Base-by-base conservation (phyloP, 495 filamentous ascomycete genomes). In the Talaromyces trachyspermus region DNA sequence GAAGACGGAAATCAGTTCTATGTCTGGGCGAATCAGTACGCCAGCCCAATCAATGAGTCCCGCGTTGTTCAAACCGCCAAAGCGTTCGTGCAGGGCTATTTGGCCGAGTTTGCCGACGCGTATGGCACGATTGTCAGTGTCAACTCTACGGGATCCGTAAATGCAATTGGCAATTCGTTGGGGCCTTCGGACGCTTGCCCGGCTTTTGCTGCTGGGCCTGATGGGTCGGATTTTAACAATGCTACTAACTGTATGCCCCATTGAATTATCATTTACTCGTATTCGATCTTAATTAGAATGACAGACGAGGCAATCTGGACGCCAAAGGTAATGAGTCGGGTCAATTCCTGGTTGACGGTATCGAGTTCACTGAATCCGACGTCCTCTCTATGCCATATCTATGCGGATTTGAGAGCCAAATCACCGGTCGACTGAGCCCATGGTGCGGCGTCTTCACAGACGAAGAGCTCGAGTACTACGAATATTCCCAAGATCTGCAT, bases 401-500 rank as follows among this genome's bases (percentile, higher is more conserved):
- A 4, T 83, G 79, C 53, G 78, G 72, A 7, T 81, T 79, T 42
- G 79, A 83, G 51, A 72, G 68, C 5, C 77, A 80, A 52, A 78
- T 80, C 51, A 76, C 65, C 1, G 77, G 79, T 9, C 59, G 54
- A 5, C 55, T 68, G 3, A 77, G 73, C 12, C 70, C 75, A 0
- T 83, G 70, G 66, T 80, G 79, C 45, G 55, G 57, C 36, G 61
- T 75, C 14, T 75, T 81, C 51, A 71, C 68, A 2, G 57, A 77
- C 23, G 55, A 70, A 0, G 77, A 81, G 54, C 62, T 79, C 15
- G 59, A 59, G 38, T 50, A 70, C 49, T 80, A 83, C 53, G 75
- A 78, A 46, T 83, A 81, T 54, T 67, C 70, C 0, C 76, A 80
- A 43, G 77, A 80, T 57, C 56, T 81, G 45, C 69, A 76, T 15